Evolutionary conservation across 2,329 filamentous ascomycete genomes (phyloP).

Genomic region (Colletotrichum lentis): DNA sequence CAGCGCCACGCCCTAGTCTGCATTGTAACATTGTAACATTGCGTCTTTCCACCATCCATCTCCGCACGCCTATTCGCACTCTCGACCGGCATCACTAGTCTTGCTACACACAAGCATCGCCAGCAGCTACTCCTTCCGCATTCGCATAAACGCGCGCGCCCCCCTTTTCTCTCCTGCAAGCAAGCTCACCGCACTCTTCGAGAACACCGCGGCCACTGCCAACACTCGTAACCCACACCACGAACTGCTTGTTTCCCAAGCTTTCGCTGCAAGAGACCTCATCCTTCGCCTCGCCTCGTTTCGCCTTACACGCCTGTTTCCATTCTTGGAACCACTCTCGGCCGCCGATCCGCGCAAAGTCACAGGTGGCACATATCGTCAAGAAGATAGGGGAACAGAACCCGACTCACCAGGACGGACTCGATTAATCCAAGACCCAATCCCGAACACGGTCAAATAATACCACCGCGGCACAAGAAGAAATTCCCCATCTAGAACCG

Average conservation of each 20-base stretch:
- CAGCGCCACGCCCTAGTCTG: conserved; percentile 21
- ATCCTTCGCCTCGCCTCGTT: conserved; percentile 24
- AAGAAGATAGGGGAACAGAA: conserved; percentile 2
- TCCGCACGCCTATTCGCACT: not conserved
- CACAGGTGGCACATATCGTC: not conserved
- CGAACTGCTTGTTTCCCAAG: conserved; percentile 29
- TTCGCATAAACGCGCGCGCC: conserved; percentile 10
- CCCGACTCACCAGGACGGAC: not conserved
- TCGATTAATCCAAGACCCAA: conserved; percentile 34
- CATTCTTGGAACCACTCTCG: conserved; percentile 14
- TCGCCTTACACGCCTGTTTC: conserved; percentile 12
- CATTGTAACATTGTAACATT: not conserved
- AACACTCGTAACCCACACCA: conserved; percentile 26
- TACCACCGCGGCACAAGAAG: conserved; percentile 24
- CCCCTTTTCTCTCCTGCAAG: conserved; percentile 27
- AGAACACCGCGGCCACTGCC: conserved; percentile 9
- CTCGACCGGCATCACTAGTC: not conserved
- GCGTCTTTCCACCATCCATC: not conserved
- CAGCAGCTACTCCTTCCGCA: conserved; percentile 1
- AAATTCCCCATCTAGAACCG: conserved; percentile 19
- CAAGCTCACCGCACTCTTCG: conserved; percentile 33
- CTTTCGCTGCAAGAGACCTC: conserved; percentile 32
- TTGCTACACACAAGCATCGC: conserved; percentile 13
- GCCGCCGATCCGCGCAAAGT: conserved; percentile 10
- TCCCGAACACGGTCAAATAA: conserved; percentile 31